Evolutionary conservation across 805 yeast genomes (phyloP), one percentile per base, ranked within the genome.

Genomic region (Wickerhamiella qilinensis): DNA sequence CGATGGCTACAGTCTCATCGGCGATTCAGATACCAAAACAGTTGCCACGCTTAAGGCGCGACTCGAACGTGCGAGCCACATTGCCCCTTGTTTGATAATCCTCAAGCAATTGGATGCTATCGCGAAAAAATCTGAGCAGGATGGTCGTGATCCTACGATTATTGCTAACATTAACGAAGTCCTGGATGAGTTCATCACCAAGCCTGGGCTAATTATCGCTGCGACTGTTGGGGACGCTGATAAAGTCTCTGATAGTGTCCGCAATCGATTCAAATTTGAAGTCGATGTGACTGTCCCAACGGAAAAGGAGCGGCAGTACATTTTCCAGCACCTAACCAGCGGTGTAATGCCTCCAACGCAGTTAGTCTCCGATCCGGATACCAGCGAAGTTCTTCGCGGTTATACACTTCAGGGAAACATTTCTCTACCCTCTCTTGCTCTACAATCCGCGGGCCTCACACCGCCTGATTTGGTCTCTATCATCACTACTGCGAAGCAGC

Each of bases 381-480:
- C 20, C 9, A 3, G 28, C 30, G 8, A 34, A 3, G 24, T 48
- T 9, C 41, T 43, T 3, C 28, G 36, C 3, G 48, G 48, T 7
- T 65, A 51, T 43, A 41, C 44, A 1, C 45, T 61, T 5, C 55
- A 70, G 15, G 58, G 61, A 12, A 77, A 78, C 47, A 71, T 85
- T 3, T 67, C 74, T 2, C 48, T 69, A 4, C 58, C 65, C 1
- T 58, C 71, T 0, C 60, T 91, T 22, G 79, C 96, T 0, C 59
- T 80, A 36, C 94, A 85, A 50, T 80, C 94, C 42, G 97, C 97
- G 2, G 97, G 97, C 17, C 64, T 88, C 39, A 80, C 91, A 0
- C 93, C 96, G 1, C 64, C 79, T 17, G 96, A 91, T 55, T 62
- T 88, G 35, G 60, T 60, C 3, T 73, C 88, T 0, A 82, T 85